Evolutionary conservation across 2,329 filamentous ascomycete species (phyloP).

Genomic region (Cladophialophora yegresii): DNA sequence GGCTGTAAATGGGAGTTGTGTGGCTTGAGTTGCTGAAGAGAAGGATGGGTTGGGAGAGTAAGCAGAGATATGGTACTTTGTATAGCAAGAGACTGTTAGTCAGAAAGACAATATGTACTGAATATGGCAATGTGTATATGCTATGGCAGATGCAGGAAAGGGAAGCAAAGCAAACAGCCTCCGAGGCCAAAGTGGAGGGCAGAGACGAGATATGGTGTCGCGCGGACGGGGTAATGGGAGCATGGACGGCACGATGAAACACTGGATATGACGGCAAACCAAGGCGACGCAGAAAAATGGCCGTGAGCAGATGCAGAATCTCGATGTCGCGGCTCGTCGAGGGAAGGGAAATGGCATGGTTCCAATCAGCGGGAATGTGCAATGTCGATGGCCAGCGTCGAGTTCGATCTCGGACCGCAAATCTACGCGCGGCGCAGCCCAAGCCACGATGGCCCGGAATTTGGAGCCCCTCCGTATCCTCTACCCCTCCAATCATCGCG

Average conservation of each 20-base stretch:
- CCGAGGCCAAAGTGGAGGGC: neutral
- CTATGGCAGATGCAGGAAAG: neutral
- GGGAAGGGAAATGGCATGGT: slow-evolving; percentile 12
- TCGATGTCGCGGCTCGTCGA: slow-evolving; percentile 11
- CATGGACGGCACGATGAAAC: neutral
- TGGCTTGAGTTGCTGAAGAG: neutral
- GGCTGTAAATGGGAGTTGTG: neutral
- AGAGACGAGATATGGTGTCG: neutral
- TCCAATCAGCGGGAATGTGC: slow-evolving; percentile 11
- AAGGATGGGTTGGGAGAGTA: neutral
- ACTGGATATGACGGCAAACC: neutral
- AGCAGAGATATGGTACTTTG: neutral
- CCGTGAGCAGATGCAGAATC: slow-evolving; percentile 3
- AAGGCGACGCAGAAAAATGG: neutral
- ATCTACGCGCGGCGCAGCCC: slow-evolving; percentile 7
- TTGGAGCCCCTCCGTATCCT: neutral
- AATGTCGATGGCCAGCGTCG: slow-evolving; percentile 10
- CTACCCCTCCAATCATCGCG: slow-evolving; percentile 1
- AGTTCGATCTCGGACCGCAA: slow-evolving; percentile 6
- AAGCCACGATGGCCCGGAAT: neutral
- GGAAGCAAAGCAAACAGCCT: neutral
- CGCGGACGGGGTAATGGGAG: neutral
- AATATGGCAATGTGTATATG: neutral
- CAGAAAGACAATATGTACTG: neutral
- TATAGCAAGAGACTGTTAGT: neutral